Conservation (phyloP, 768 basidiomycete species). For the Imleria badia region DNA sequence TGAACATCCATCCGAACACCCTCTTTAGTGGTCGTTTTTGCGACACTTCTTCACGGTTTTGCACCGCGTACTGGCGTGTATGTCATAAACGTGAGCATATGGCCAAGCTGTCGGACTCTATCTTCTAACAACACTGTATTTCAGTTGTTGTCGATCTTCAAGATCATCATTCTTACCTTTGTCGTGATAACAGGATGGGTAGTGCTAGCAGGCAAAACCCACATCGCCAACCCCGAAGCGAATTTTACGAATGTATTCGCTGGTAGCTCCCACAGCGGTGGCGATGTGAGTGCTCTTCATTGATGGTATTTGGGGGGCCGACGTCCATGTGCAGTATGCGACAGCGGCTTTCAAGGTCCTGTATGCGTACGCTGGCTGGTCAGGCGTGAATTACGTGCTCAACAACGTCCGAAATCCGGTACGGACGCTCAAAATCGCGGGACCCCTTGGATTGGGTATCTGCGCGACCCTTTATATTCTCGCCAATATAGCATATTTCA, state of each 20-base stretch:
- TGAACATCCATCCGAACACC: neutral
- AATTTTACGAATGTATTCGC: conserved; percentile 60
- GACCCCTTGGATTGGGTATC: conserved; percentile 54
- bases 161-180: conserved; percentile 51
- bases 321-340: conserved; percentile 43
- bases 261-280: conserved; percentile 52
- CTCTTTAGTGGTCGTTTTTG: conserved; percentile 46
- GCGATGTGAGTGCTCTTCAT: conserved; percentile 35
- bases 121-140: conserved; percentile 8
- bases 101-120: neutral
- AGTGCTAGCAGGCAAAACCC: conserved; percentile 58
- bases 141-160: conserved; percentile 51
- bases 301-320: too few relatives aligned
- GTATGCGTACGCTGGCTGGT: conserved; percentile 50
- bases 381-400: conserved; percentile 53
- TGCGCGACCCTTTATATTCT: conserved; percentile 53
- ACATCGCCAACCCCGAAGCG: conserved; percentile 52
- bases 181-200: conserved; percentile 59
- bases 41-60: conserved; percentile 51
- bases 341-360: conserved; percentile 62
- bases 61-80: conserved; percentile 47
- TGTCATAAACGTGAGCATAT: conserved; percentile 52
- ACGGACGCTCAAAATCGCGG: conserved; percentile 60
- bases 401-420: conserved; percentile 51
- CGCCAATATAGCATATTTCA: conserved; percentile 59